Evolutionary conservation across 2,329 filamentous ascomycete genomes (phyloP).

Genomic region (Colletotrichum somersetense): DNA sequence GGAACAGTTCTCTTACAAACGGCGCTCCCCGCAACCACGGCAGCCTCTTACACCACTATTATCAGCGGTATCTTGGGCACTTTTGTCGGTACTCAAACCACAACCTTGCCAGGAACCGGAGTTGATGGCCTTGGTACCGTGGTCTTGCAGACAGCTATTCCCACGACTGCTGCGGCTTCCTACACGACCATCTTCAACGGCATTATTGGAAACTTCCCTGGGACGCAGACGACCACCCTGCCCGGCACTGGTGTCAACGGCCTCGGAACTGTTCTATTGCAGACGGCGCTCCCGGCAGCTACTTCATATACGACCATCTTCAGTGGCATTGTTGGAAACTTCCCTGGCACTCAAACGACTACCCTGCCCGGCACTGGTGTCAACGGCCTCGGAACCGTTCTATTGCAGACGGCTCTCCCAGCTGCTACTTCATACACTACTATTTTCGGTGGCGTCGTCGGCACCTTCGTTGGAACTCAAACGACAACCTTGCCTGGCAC

Average conservation of each 20-base stretch:
- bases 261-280: slow-evolving; percentile 11
- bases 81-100: slow-evolving; percentile 7
- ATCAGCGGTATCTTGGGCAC: slow-evolving; percentile 11
- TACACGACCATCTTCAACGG: slow-evolving; percentile 22
- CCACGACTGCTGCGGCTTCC: neutral
- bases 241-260: slow-evolving; percentile 2
- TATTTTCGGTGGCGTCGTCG: slow-evolving; percentile 9
- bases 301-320: slow-evolving; percentile 19
- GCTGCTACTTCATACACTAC: slow-evolving; percentile 19
- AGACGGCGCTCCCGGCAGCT: slow-evolving; percentile 16
- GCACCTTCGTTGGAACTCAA: slow-evolving; percentile 20
- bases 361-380: slow-evolving; percentile 9
- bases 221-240: slow-evolving; percentile 18
- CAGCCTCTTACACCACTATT: slow-evolving; percentile 10
- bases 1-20: slow-evolving; percentile 16
- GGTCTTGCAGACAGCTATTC: slow-evolving; percentile 20
- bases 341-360: slow-evolving; percentile 16
- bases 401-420: slow-evolving; percentile 24
- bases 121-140: slow-evolving; percentile 11
- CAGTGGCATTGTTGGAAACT: slow-evolving; percentile 17
- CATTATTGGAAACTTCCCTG: slow-evolving; percentile 21
- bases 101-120: slow-evolving; percentile 5
- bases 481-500: slow-evolving; percentile 18
- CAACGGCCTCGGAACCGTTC: slow-evolving; percentile 12
- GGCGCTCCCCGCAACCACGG: neutral